These are phyloP conservation scores for Pseudozyma pruni DNA, from an alignment of 1,284 basidiomycete genomes.

Conservation along the genomic window DNA sequence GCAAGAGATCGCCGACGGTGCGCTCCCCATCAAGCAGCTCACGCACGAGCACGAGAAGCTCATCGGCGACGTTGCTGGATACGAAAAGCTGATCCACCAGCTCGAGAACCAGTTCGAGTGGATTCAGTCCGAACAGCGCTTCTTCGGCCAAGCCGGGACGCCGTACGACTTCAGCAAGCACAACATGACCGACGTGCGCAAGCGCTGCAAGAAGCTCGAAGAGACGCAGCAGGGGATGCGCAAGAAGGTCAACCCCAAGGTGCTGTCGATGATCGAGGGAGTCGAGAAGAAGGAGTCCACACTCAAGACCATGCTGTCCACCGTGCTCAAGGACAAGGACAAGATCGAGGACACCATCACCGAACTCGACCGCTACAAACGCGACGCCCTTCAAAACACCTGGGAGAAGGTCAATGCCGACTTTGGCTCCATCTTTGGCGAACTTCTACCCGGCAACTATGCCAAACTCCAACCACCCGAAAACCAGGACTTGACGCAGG, in stretches of 20 bases:
- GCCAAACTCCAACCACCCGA: constrained; percentile 94
- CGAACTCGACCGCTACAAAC: constrained; percentile 92
- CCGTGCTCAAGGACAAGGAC: constrained; percentile 90
- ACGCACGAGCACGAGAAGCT: constrained; percentile 72
- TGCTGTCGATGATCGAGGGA: constrained; percentile 96
- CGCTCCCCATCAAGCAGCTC: constrained; percentile 76
- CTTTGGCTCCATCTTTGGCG: constrained; percentile 95
- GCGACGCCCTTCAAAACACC: constrained; percentile 89
- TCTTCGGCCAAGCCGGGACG: constrained; percentile 83
- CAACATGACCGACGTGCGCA: constrained; percentile 76
- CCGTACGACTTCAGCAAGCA: constrained; percentile 84
- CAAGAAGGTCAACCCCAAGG: constrained; percentile 95
- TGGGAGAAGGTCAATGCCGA: constrained; percentile 94
- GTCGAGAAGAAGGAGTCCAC: constrained; percentile 93
- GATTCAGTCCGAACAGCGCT: constrained; percentile 83
- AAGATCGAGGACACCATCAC: constrained; percentile 96
- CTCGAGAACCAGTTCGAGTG: constrained; percentile 87
- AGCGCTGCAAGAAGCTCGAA: constrained; percentile 81
- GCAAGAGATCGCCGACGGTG: constrained; percentile 77
- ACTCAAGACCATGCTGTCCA: constrained; percentile 87
- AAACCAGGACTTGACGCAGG: constrained; percentile 89
- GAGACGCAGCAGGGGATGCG: constrained; percentile 85
- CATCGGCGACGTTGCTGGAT: constrained; percentile 70
- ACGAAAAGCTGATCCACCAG: constrained; percentile 61
- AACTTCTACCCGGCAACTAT: constrained; percentile 94